These are phyloP conservation scores for Alternaria rosae DNA, from an alignment of 2,329 filamentous ascomycete genomes.

Conservation along the genomic window DNA sequence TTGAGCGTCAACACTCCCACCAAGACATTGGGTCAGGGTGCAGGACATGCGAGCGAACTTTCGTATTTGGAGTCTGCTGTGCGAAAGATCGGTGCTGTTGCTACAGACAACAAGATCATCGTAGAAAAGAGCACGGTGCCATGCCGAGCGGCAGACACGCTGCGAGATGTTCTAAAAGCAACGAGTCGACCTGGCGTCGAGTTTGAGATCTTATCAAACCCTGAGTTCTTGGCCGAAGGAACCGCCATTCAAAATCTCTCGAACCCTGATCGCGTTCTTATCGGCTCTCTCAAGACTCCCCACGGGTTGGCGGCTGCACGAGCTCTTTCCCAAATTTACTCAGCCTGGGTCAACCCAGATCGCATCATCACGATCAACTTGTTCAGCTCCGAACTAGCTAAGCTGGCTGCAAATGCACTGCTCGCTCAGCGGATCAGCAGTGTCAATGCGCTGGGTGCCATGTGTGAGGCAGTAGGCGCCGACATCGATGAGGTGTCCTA, in stretches of 20 bases:
- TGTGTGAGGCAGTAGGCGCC: conserved; percentile 78
- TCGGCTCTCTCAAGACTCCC: conserved; percentile 70
- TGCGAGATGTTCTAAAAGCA: conserved; percentile 69
- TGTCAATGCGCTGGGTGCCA: conserved; percentile 81
- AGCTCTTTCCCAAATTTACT: conserved; percentile 71
- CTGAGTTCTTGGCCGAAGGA: conserved; percentile 81
- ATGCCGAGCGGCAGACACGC: conserved; percentile 74
- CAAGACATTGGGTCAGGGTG: conserved; percentile 73
- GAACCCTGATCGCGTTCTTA: conserved; percentile 75
- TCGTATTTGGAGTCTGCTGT: conserved; percentile 74
- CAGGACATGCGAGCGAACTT: conserved; percentile 76
- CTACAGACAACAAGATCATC: conserved; percentile 72
- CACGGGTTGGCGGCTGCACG: conserved; percentile 67
- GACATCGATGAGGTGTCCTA: conserved; percentile 76
- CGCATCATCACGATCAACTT: conserved; percentile 76
- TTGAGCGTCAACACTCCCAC: conserved; percentile 83
- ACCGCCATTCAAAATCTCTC: conserved; percentile 76
- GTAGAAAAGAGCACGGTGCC: conserved; percentile 86
- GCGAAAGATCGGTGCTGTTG: conserved; percentile 70
- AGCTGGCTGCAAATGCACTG: conserved; percentile 81
- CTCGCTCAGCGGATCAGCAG: conserved; percentile 81
- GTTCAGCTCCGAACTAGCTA: conserved; percentile 80
- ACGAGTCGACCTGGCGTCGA: conserved; percentile 27
- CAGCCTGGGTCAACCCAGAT: conserved; percentile 71
- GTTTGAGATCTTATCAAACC: conserved; percentile 82